Percentiles rank a stretch among this genome's conserved stretches.
These are phyloP conservation scores for Warburgia ugandensis DNA, from an alignment of 164 flowering plant species.

Conservation along the genomic window DNA sequence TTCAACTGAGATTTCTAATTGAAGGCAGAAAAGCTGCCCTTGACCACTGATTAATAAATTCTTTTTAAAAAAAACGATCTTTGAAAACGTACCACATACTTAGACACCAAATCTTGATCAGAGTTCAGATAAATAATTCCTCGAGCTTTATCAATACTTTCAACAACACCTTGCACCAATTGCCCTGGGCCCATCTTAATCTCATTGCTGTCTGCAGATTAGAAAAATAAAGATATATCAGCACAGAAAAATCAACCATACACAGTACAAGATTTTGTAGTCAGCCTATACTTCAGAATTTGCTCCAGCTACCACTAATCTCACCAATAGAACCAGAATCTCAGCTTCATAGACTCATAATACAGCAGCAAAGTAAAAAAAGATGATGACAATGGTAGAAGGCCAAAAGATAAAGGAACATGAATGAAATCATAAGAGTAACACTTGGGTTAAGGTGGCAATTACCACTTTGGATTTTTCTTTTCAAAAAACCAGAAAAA, in stretches of 20 bases:
- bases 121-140: conserved; percentile 63
- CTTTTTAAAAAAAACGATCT: no score
- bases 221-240: neutral
- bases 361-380: neutral
- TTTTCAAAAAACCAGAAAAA: conserved; percentile 71
- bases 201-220: conserved; percentile 34
- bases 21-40: no score
- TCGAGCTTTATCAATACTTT: conserved; percentile 63
- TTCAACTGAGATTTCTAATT: no score
- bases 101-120: conserved; percentile 57
- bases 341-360: no score
- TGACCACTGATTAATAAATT: no score
- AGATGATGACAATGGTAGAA: neutral
- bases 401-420: neutral
- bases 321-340: no score
- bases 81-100: conserved; percentile 61
- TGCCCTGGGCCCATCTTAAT: conserved; percentile 41
- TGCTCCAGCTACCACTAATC: no score
- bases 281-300: no score
- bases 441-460: neutral
- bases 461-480: conserved; percentile 39
- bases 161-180: conserved; percentile 71
- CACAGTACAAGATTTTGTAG: neutral
- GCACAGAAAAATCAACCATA: neutral
- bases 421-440: neutral